phyloP scores from a whole-genome alignment of 306 rosid genomes.

The Lupinus albus region DNA sequence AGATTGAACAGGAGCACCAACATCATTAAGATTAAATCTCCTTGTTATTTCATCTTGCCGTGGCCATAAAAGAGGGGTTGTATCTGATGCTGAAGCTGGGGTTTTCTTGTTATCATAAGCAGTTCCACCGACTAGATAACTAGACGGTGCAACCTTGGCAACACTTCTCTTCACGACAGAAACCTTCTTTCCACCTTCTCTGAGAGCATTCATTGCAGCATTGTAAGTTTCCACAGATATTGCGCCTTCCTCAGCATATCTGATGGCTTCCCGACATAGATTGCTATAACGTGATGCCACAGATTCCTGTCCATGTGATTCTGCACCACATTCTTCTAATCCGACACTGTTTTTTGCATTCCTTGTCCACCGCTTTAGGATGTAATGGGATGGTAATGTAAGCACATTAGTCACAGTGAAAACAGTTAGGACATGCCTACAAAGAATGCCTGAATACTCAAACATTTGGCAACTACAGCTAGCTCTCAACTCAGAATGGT shows the following conservation, averaged over 20 bases:
- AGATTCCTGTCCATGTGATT: slow-evolving; percentile 63
- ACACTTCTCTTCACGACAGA: slow-evolving; percentile 58
- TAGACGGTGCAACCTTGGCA: slow-evolving; percentile 73
- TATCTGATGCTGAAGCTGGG: slow-evolving; percentile 59
- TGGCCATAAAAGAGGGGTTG: slow-evolving; percentile 90
- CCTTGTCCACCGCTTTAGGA: slow-evolving; percentile 92
- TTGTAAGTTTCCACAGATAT: slow-evolving; percentile 73
- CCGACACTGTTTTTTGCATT: slow-evolving; percentile 69
- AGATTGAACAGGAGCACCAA: slow-evolving; percentile 60
- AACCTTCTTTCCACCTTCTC: slow-evolving; percentile 71
- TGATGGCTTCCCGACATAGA: slow-evolving; percentile 83
- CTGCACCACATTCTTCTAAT: slow-evolving; percentile 62
- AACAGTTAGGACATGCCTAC: slow-evolving; percentile 93
- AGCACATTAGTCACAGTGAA: slow-evolving; percentile 91
- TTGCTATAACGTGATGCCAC: slow-evolving; percentile 65
- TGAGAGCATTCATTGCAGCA: slow-evolving; percentile 71
- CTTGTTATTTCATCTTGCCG: slow-evolving; percentile 71
- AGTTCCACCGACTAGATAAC: slow-evolving; percentile 52
- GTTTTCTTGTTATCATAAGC: slow-evolving; percentile 62
- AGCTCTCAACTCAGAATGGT: slow-evolving; percentile 80
- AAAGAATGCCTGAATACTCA: slow-evolving; percentile 93
- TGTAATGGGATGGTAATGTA: slow-evolving; percentile 83
- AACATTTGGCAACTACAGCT: slow-evolving; percentile 93
- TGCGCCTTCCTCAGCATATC: slow-evolving; percentile 94
- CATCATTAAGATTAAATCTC: slow-evolving; percentile 81